Percentiles rank a stretch among this genome's conserved stretches.
phyloP scores from a whole-genome alignment of 306 rosid species.

The Fragaria vesca region DNA sequence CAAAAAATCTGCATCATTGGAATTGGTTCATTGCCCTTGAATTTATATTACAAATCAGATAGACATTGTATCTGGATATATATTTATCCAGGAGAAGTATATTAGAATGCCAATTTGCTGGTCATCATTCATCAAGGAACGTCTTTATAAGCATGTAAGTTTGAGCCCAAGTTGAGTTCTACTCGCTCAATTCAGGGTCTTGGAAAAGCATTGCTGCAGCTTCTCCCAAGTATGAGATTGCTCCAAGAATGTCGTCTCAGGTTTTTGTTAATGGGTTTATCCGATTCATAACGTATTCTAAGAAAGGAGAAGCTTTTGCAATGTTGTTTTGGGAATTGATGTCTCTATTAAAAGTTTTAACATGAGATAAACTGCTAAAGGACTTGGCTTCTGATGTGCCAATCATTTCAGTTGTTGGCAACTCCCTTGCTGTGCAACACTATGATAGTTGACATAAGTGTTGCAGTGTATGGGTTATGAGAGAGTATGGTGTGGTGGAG shows the following conservation, averaged over 20 bases:
- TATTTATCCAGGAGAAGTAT: too few relatives aligned
- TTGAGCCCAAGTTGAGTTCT: not conserved
- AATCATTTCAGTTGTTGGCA: not conserved
- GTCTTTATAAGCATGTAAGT: too few relatives aligned
- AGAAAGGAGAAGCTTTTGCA: not conserved
- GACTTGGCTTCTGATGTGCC: not conserved
- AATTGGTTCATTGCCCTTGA: too few relatives aligned
- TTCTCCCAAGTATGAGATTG: not conserved
- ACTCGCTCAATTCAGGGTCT: constrained; percentile 3
- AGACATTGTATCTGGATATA: too few relatives aligned
- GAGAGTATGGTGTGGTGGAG: constrained; percentile 11
- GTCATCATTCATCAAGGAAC: too few relatives aligned
- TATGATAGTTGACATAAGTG: not conserved
- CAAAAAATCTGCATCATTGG: too few relatives aligned
- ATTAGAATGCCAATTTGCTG: too few relatives aligned
- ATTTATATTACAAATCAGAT: too few relatives aligned
- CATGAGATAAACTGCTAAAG: constrained; percentile 9
- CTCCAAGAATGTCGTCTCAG: not conserved
- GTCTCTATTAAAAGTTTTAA: constrained; percentile 9
- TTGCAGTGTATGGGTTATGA: constrained; percentile 14
- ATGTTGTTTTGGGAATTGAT: constrained; percentile 10
- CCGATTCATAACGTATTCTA: not conserved
- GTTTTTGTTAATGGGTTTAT: constrained; percentile 15
- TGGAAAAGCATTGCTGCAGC: constrained; percentile 4
- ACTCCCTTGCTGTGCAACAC: constrained; percentile 2